A percentile compares a stretch with the other conserved stretches of the same genome.
Evolutionary conservation across 805 yeast species (phyloP).

Genomic region (Saturnispora diversa): DNA sequence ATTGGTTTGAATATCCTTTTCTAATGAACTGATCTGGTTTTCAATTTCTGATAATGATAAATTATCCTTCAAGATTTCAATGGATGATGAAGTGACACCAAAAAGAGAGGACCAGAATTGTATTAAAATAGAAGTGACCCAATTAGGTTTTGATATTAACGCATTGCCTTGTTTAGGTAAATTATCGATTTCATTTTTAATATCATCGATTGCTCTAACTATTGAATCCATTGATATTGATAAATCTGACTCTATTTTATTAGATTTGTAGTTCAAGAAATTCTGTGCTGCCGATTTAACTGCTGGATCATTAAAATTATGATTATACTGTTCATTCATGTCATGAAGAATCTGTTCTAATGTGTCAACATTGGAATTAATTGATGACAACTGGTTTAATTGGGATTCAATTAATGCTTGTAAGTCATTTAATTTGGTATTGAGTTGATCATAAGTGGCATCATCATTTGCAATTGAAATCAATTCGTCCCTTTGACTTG

Average conservation of each 20-base stretch:
- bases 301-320: constrained; percentile 78
- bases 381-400: background rate
- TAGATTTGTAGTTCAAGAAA: constrained; percentile 37
- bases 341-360: constrained; percentile 42
- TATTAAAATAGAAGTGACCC: background rate
- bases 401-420: constrained; percentile 15
- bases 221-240: background rate
- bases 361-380: background rate
- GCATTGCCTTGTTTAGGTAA: no score
- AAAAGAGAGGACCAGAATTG: background rate
- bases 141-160: no score
- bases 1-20: constrained; percentile 23
- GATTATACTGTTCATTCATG: constrained; percentile 58
- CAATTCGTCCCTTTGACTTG: constrained; percentile 1
- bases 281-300: constrained; percentile 64
- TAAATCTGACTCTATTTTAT: background rate
- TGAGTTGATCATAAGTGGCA: constrained; percentile 1
- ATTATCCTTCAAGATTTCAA: background rate
- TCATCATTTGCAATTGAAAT: constrained; percentile 3
- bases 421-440: constrained; percentile 10
- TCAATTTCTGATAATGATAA: constrained; percentile 6
- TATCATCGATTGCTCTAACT: background rate
- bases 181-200: background rate
- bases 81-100: background rate
- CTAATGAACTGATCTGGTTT: constrained; percentile 18